These are phyloP conservation scores for Hypoxylon sp. DNA, from an alignment of 2,329 filamentous ascomycete genomes.

Conservation along the genomic window DNA sequence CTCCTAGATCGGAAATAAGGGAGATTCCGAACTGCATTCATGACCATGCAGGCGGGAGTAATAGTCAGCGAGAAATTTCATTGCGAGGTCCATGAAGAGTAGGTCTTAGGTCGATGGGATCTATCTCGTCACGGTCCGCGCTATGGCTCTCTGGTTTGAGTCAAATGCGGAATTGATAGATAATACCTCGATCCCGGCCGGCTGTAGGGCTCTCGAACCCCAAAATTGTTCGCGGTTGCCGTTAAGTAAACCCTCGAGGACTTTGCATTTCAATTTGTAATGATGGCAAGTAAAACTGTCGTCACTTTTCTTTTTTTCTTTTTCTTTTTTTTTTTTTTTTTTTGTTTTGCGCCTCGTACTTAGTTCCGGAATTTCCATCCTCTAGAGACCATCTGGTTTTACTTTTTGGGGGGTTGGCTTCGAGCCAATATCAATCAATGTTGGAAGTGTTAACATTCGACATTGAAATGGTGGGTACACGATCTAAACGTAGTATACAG, in stretches of 20 bases:
- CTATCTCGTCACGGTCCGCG: background rate
- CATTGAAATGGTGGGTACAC: slow-evolving; percentile 6
- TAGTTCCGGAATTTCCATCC: background rate
- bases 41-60: slow-evolving; percentile 12
- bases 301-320: background rate
- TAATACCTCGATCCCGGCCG: background rate
- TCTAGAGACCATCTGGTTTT: background rate
- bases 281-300: background rate
- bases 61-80: slow-evolving; percentile 10
- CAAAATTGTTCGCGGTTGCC: slow-evolving; percentile 1
- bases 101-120: background rate
- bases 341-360: background rate
- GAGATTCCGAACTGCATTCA: slow-evolving; percentile 12
- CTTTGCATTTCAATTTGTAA: background rate
- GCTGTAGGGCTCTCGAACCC: background rate
- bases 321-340: background rate
- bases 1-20: slow-evolving; percentile 22
- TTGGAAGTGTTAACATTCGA: slow-evolving; percentile 7
- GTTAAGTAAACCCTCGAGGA: background rate
- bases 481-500: slow-evolving; percentile 4
- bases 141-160: background rate
- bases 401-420: background rate
- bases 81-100: background rate
- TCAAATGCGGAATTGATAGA: background rate
- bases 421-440: background rate